A percentile compares a stretch with the other conserved stretches of the same genome.
Evolutionary conservation across 345 rosid species (phyloP).

Genomic region (Salix caprea): DNA sequence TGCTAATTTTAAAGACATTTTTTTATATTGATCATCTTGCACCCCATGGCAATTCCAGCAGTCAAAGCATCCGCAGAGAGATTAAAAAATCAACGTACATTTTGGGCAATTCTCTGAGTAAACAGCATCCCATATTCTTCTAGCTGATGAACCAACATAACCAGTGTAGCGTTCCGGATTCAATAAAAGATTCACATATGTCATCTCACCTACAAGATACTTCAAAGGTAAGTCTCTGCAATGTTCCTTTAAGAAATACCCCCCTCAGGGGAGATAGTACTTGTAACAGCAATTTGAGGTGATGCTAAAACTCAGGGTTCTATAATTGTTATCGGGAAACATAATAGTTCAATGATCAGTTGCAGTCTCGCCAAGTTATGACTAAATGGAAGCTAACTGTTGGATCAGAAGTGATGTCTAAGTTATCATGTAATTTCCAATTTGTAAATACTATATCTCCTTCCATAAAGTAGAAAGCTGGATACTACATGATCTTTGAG

Average conservation of each 20-base stretch:
- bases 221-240: neutral
- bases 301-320: too few species aligned
- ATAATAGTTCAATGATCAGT: neutral
- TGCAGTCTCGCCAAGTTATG: neutral
- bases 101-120: constrained; percentile 89
- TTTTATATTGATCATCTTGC: neutral
- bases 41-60: neutral
- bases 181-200: constrained; percentile 74
- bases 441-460: neutral
- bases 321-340: neutral
- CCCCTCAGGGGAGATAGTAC: neutral
- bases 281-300: neutral
- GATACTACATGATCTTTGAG: neutral
- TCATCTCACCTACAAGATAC: constrained; percentile 66
- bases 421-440: neutral
- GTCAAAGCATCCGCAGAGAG: neutral
- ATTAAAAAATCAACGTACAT: constrained; percentile 39
- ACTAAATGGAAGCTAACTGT: neutral
- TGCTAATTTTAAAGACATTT: neutral
- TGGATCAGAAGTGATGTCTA: neutral
- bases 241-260: neutral
- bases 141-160: constrained; percentile 78
- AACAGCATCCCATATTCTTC: constrained; percentile 96
- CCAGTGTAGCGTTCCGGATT: constrained; percentile 91
- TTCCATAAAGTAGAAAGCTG: neutral